These are phyloP conservation scores for Solanum virginianum DNA, from an alignment of 257 asterid species.

Conservation along the genomic window DNA sequence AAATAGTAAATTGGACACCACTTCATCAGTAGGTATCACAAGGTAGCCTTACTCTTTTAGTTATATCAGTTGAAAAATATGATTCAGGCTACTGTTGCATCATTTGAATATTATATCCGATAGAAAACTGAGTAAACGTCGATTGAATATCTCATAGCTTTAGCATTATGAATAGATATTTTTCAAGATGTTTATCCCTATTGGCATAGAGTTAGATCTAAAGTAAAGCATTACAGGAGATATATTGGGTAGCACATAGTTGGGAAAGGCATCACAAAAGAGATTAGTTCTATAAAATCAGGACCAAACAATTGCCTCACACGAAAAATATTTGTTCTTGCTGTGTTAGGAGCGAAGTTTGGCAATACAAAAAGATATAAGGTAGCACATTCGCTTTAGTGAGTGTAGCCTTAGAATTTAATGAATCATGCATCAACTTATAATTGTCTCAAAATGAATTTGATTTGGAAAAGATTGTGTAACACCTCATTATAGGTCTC, in stretches of 20 bases:
- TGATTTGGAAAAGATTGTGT: neutral
- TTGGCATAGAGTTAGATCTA: neutral
- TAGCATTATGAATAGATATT: neutral
- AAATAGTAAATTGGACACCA: neutral
- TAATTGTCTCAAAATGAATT: neutral
- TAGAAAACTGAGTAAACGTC: neutral
- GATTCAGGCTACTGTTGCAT: neutral
- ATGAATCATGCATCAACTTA: neutral
- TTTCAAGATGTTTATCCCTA: neutral
- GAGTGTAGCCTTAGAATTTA: neutral
- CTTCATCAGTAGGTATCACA: neutral
- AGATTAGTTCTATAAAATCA: neutral
- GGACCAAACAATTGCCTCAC: neutral
- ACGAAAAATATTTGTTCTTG: neutral
- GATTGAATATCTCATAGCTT: neutral
- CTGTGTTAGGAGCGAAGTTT: neutral
- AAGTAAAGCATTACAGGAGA: neutral
- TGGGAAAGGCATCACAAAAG: neutral
- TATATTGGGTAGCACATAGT: neutral
- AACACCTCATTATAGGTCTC: neutral
- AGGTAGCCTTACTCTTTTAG: neutral
- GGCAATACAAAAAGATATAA: neutral
- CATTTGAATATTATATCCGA: neutral
- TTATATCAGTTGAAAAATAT: neutral
- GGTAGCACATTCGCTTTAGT: neutral